phyloP scores from a whole-genome alignment of 2,329 filamentous ascomycete genomes.

The Diplodia mutila region DNA sequence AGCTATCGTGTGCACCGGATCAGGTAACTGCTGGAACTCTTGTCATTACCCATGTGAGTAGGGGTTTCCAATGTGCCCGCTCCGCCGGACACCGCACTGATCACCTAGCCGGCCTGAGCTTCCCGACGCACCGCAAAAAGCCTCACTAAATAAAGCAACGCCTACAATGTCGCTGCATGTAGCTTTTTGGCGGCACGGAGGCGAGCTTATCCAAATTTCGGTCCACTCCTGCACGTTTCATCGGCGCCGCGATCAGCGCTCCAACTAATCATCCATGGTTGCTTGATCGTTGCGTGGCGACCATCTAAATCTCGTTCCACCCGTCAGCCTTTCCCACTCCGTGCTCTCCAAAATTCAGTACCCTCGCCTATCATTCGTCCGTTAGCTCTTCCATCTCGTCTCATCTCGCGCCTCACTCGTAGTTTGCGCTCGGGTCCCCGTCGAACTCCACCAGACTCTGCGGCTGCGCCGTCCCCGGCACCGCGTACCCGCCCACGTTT shows the following conservation, averaged over 20 bases:
- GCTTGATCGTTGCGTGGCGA: not conserved
- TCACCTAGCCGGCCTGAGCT: not conserved
- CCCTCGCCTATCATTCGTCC: not conserved
- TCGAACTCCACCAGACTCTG: constrained; percentile 18
- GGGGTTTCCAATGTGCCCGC: too few species aligned
- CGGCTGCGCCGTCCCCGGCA: constrained; percentile 16
- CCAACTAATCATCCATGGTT: not conserved
- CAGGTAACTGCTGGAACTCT: too few species aligned
- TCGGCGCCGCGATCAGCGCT: not conserved
- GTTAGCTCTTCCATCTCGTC: not conserved
- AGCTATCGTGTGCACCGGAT: too few species aligned
- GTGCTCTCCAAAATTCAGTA: not conserved
- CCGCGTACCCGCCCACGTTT: constrained; percentile 22
- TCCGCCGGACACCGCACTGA: too few species aligned
- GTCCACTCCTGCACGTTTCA: not conserved
- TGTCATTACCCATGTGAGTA: too few species aligned
- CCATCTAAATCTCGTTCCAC: not conserved
- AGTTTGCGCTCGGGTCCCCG: constrained; percentile 22
- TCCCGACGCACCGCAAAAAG: not conserved
- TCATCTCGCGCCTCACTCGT: not conserved
- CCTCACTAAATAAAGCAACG: not conserved
- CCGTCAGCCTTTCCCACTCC: not conserved
- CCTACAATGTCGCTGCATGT: not conserved
- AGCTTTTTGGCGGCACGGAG: not conserved
- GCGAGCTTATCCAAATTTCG: not conserved